These are phyloP conservation scores for Botrytis hyacinthi DNA, from an alignment of 2,329 filamentous ascomycete genomes.

Conservation along the genomic window DNA sequence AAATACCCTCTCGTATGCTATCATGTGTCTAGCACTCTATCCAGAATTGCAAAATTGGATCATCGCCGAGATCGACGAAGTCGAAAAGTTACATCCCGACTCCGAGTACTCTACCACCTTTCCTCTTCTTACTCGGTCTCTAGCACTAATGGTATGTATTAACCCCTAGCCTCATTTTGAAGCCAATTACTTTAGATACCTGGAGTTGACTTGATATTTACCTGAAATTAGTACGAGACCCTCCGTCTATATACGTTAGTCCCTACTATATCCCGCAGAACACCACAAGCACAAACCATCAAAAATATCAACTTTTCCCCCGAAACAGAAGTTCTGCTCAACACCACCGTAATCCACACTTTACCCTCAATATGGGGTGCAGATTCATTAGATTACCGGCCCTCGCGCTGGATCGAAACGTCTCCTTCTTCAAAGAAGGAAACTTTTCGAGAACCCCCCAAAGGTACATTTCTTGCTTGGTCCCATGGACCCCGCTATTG, in stretches of 20 bases:
- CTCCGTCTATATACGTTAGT: conserved; percentile 9
- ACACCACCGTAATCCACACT: conserved; percentile 46
- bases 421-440: not conserved
- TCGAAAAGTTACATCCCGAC: not conserved
- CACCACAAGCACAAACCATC: conserved; percentile 3
- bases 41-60: conserved; percentile 53
- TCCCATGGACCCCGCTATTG: conserved; percentile 36
- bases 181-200: not conserved
- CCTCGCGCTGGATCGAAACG: conserved; percentile 52
- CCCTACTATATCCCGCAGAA: not conserved
- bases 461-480: conserved; percentile 35
- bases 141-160: conserved; percentile 39
- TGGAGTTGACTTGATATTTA: not conserved
- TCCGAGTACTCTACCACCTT: conserved; percentile 22
- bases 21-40: conserved; percentile 47
- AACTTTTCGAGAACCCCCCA: conserved; percentile 19
- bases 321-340: conserved; percentile 46
- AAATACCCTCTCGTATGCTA: conserved; percentile 49
- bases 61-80: conserved; percentile 45
- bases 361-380: conserved; percentile 54
- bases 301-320: conserved; percentile 20
- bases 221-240: not conserved
- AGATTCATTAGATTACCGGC: conserved; percentile 52
- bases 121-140: conserved; percentile 19
- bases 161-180: not conserved